Conservation (phyloP, 2,329 filamentous ascomycete species). For the Leptographium wingfieldii region DNA sequence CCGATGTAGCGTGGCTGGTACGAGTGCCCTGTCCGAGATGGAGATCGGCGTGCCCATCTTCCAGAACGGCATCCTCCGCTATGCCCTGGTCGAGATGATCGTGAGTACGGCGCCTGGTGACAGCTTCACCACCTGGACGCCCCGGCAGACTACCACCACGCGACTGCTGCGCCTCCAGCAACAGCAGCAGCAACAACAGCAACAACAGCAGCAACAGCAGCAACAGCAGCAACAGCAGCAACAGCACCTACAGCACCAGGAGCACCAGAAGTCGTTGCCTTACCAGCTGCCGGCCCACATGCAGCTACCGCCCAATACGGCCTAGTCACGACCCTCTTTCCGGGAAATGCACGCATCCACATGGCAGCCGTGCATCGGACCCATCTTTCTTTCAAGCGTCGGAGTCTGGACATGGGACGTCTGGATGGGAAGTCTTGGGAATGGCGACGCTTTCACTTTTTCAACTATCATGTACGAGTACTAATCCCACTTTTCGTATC, state of each 20-base stretch:
- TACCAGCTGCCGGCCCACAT: background rate
- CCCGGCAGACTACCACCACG: slow-evolving; percentile 16
- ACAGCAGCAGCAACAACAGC: background rate
- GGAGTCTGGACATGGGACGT: background rate
- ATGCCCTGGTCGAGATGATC: slow-evolving; percentile 34
- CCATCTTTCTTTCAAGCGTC: background rate
- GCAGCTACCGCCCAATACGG: background rate
- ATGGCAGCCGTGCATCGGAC: no score
- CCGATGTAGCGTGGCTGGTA: slow-evolving; percentile 15
- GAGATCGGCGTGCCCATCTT: slow-evolving; percentile 9
- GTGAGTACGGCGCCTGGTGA: slow-evolving; percentile 22
- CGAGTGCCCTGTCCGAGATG: slow-evolving; percentile 6
- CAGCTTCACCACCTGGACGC: slow-evolving; percentile 22
- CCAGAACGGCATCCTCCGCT: slow-evolving; percentile 32
- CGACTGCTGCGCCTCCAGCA: background rate
- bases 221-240: background rate
- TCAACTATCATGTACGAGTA: no score
- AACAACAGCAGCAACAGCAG: no score
- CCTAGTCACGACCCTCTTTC: background rate
- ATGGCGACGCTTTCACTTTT: no score
- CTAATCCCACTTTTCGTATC: no score
- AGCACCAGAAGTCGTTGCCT: background rate
- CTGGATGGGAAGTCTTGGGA: background rate
- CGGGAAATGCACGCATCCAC: background rate
- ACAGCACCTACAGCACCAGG: background rate